A percentile compares a stretch with the other conserved stretches of the same genome.
These are phyloP conservation scores for Kwoniella sp. DNA, from an alignment of 768 basidiomycete genomes.

Conservation along the genomic window DNA sequence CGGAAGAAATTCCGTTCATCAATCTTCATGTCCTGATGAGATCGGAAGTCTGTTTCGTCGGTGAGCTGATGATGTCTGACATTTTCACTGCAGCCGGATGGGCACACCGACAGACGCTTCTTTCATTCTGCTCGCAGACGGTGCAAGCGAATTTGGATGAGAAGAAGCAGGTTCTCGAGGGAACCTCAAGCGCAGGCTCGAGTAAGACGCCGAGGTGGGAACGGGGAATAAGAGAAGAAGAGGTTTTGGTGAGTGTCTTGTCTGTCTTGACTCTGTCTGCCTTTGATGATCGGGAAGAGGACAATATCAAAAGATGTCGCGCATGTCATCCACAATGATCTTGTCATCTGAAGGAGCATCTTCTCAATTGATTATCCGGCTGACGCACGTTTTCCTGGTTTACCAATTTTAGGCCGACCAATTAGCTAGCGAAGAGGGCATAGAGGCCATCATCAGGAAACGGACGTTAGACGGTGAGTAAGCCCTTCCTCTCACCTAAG, in stretches of 20 bases:
- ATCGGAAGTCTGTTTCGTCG: slow-evolving; percentile 10
- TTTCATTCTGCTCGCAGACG: slow-evolving; percentile 45
- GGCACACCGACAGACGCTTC: slow-evolving; percentile 52
- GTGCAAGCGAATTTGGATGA: slow-evolving; percentile 36
- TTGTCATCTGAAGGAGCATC: too few relatives aligned
- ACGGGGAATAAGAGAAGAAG: slow-evolving; percentile 45
- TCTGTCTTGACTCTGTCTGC: background rate
- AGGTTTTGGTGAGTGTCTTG: slow-evolving; percentile 42
- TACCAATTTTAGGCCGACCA: slow-evolving; percentile 47
- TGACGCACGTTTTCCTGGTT: slow-evolving; percentile 15
- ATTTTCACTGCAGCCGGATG: slow-evolving; percentile 41
- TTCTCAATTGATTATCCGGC: too few relatives aligned
- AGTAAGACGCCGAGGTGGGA: slow-evolving; percentile 17
- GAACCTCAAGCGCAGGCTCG: background rate
- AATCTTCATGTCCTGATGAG: background rate
- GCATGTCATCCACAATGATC: too few relatives aligned
- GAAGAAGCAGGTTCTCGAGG: slow-evolving; percentile 33
- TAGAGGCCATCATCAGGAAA: slow-evolving; percentile 54
- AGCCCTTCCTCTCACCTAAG: background rate
- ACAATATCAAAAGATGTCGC: too few relatives aligned
- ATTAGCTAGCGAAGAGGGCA: slow-evolving; percentile 47
- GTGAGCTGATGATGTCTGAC: background rate
- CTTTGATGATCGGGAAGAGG: background rate
- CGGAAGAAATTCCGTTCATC: too few relatives aligned
- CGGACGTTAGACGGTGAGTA: slow-evolving; percentile 52